Evolutionary conservation across 768 basidiomycete species (phyloP).

Genomic region (Suillus bovinus): DNA sequence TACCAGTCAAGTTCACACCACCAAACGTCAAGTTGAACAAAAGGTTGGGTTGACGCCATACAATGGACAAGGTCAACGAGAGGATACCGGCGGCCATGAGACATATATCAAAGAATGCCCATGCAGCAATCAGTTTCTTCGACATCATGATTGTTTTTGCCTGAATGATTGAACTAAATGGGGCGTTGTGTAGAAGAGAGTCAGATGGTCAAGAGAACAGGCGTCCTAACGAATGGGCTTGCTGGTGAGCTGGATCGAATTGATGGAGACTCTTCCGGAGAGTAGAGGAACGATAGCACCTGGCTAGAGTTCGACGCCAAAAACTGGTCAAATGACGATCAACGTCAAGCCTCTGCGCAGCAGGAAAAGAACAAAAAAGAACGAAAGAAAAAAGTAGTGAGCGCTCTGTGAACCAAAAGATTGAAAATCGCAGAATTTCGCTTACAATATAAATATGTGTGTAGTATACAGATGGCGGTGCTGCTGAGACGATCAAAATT

Average conservation of each 20-base stretch:
- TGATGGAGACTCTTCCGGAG: slow-evolving; percentile 50
- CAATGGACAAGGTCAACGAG: slow-evolving; percentile 63
- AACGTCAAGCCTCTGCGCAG: slow-evolving; percentile 62
- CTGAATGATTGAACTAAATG: slow-evolving; percentile 2
- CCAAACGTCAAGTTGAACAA: slow-evolving; percentile 74
- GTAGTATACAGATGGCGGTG: slow-evolving; percentile 1
- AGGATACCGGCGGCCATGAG: slow-evolving; percentile 72
- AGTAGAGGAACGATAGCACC: slow-evolving; percentile 45
- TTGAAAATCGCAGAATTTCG: neutral
- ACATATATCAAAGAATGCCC: slow-evolving; percentile 69
- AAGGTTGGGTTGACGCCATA: slow-evolving; percentile 70
- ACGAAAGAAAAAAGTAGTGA: slow-evolving; percentile 8
- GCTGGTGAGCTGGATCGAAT: slow-evolving; percentile 16
- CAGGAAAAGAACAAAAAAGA: slow-evolving; percentile 21
- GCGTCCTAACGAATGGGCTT: slow-evolving; percentile 12
- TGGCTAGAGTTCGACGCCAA: slow-evolving; percentile 38
- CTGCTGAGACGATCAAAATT: neutral
- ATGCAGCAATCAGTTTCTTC: slow-evolving; percentile 65
- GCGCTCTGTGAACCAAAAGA: neutral
- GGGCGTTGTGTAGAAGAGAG: slow-evolving; percentile 5
- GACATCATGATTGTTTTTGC: slow-evolving; percentile 59
- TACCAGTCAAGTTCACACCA: slow-evolving; percentile 58
- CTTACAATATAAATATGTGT: slow-evolving; percentile 9
- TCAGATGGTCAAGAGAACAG: neutral
- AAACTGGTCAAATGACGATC: slow-evolving; percentile 52